Percentiles rank a stretch among this genome's conserved stretches.
Conservation (phyloP, 495 filamentous ascomycete species). For the Rostrohypoxylon terebratum region DNA sequence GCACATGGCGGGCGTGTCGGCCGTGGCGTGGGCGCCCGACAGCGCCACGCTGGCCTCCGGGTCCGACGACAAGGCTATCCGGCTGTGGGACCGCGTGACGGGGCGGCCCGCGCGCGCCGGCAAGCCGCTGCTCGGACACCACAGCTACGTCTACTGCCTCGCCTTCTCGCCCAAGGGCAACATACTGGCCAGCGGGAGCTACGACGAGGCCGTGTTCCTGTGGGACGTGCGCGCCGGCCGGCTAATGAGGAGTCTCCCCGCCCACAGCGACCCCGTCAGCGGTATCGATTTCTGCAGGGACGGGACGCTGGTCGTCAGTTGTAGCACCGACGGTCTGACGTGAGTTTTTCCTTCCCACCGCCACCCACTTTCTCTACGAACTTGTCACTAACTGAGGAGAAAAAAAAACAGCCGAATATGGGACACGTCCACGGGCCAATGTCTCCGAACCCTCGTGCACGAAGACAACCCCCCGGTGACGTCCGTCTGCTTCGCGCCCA, state of each 20-base stretch:
- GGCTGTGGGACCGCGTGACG: constrained; percentile 88
- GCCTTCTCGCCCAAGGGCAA: constrained; percentile 97
- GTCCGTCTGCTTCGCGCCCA: constrained; percentile 91
- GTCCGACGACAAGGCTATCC: constrained; percentile 94
- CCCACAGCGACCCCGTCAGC: constrained; percentile 92
- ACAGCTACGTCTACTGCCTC: constrained; percentile 93
- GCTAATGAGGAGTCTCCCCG: constrained; percentile 89
- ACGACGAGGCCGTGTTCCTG: constrained; percentile 95
- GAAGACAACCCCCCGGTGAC: constrained; percentile 95
- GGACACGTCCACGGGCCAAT: constrained; percentile 96
- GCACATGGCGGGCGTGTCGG: constrained; percentile 91
- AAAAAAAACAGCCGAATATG: constrained; percentile 74
- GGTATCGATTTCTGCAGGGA: constrained; percentile 94
- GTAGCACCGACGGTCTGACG: constrained; percentile 90
- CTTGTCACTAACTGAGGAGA: background rate
- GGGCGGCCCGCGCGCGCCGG: constrained; percentile 69
- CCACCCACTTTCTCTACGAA: background rate
- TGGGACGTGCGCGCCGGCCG: constrained; percentile 92
- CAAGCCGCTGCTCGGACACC: constrained; percentile 82
- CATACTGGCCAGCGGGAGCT: constrained; percentile 92
- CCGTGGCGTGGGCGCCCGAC: constrained; percentile 91
- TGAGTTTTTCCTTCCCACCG: constrained; percentile 51
- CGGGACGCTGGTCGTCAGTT: constrained; percentile 90
- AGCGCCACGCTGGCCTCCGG: constrained; percentile 87
- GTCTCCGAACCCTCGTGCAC: constrained; percentile 91